Conservation (phyloP, 352 stramenopile species). For the Phytophthora ramorum region DNA sequence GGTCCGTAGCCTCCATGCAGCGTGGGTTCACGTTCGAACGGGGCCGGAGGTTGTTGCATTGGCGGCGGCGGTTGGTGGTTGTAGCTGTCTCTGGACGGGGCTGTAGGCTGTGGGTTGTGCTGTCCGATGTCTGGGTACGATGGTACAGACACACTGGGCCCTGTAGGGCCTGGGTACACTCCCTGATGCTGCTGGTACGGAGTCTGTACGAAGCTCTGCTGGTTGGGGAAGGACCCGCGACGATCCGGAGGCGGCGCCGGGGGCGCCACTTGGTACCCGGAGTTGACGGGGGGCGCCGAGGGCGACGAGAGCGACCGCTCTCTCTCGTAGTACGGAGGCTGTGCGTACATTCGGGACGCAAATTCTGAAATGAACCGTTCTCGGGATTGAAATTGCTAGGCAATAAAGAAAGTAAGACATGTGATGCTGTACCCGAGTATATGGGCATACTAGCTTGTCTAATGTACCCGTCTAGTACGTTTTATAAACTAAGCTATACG, state of each 20-base stretch:
- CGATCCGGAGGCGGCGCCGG: slow-evolving; percentile 25
- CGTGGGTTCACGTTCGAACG: slow-evolving; percentile 24
- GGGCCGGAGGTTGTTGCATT: slow-evolving; percentile 21
- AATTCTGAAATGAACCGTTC: slow-evolving; percentile 23
- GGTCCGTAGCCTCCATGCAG: slow-evolving; percentile 57
- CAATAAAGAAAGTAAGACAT: neutral
- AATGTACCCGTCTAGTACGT: no score
- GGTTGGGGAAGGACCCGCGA: slow-evolving; percentile 34
- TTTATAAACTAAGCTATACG: no score
- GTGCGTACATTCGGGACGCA: slow-evolving; percentile 25
- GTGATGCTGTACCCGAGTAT: no score
- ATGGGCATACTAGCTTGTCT: no score
- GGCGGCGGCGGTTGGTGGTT: slow-evolving; percentile 12
- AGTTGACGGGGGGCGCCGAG: slow-evolving; percentile 41
- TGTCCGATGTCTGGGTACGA: slow-evolving; percentile 37
- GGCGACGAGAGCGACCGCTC: slow-evolving; percentile 43
- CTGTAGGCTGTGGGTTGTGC: slow-evolving; percentile 8
- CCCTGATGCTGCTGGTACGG: slow-evolving; percentile 23
- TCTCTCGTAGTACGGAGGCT: slow-evolving; percentile 22
- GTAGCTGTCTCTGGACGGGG: slow-evolving; percentile 19
- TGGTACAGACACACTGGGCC: slow-evolving; percentile 17
- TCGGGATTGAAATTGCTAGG: neutral
- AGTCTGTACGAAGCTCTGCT: slow-evolving; percentile 21
- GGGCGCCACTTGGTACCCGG: slow-evolving; percentile 31
- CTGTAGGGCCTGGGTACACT: slow-evolving; percentile 10